phyloP scores from a whole-genome alignment of 108 stramenopile genomes.

The Nitzschia sp. region DNA sequence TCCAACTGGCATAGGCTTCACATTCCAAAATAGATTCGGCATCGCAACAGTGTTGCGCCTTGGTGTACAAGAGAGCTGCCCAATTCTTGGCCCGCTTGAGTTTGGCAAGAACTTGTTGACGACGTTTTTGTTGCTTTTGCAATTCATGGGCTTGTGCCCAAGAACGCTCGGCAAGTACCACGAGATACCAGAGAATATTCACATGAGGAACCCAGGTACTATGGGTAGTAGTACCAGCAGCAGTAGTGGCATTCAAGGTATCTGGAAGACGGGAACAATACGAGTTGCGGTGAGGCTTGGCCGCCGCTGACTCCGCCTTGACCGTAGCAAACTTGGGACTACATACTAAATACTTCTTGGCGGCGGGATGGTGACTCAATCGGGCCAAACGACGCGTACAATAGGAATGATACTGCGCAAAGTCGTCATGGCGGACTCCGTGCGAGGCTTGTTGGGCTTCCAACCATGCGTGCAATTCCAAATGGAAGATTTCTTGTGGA shows the following conservation, averaged over 20 bases:
- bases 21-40: conserved; percentile 56
- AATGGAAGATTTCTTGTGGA: conserved; percentile 26
- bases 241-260: conserved; percentile 5
- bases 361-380: conserved; percentile 36
- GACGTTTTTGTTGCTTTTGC: conserved; percentile 38
- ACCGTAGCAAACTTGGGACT: conserved; percentile 32
- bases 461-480: conserved; percentile 37
- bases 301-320: neutral
- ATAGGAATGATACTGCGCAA: conserved; percentile 55
- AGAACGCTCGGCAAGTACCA: conserved; percentile 63
- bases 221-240: neutral
- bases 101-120: conserved; percentile 45
- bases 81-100: conserved; percentile 64
- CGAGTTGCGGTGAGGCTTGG: conserved; percentile 20
- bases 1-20: conserved; percentile 69
- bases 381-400: conserved; percentile 63
- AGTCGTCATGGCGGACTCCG: conserved; percentile 55
- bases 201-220: conserved; percentile 29
- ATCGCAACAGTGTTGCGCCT: conserved; percentile 31
- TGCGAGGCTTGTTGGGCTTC: conserved; percentile 38
- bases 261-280: conserved; percentile 29
- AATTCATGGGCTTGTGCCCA: conserved; percentile 72
- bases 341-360: conserved; percentile 48
- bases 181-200: conserved; percentile 38
- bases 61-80: conserved; percentile 41